Evolutionary conservation across 2,329 filamentous ascomycete genomes (phyloP).

Genomic region (Corynespora cassiicola): DNA sequence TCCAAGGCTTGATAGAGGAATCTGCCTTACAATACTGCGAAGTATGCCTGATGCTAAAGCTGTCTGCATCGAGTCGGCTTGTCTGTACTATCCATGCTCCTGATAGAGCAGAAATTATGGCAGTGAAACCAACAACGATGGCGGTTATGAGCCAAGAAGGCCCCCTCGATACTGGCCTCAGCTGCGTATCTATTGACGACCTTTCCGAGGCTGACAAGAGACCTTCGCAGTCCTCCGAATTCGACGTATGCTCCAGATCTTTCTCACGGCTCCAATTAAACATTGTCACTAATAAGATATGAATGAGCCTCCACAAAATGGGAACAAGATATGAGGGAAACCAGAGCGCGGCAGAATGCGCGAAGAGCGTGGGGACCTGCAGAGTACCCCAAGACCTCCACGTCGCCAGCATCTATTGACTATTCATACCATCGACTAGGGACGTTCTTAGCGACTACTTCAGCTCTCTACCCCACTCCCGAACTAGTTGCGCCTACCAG

Average conservation of each 20-base stretch:
- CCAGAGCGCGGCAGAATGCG: too few species aligned
- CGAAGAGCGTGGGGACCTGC: too few species aligned
- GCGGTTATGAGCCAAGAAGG: conserved; percentile 22
- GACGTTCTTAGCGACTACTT: too few species aligned
- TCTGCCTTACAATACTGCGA: conserved; percentile 39
- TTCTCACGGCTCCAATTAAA: conserved; percentile 24
- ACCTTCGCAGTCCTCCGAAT: conserved; percentile 23
- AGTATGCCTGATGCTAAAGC: conserved; percentile 34
- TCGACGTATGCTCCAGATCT: conserved; percentile 11
- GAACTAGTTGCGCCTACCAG: conserved; percentile 7
- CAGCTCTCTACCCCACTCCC: too few species aligned
- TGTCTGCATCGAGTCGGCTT: conserved; percentile 24
- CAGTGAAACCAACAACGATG: conserved; percentile 20
- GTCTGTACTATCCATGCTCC: conserved; percentile 27
- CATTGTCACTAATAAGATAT: too few species aligned
- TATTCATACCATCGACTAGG: too few species aligned
- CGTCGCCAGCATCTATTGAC: too few species aligned
- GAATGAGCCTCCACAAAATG: too few species aligned
- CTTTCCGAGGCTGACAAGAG: conserved; percentile 23
- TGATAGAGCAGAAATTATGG: conserved; percentile 23
- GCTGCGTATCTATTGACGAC: conserved; percentile 12
- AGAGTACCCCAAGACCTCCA: too few species aligned
- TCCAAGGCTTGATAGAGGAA: not conserved
- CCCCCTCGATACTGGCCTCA: conserved; percentile 4
- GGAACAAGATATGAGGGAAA: too few species aligned